phyloP scores from a whole-genome alignment of 768 basidiomycete species.

The Hygrocybe coccinea region DNA sequence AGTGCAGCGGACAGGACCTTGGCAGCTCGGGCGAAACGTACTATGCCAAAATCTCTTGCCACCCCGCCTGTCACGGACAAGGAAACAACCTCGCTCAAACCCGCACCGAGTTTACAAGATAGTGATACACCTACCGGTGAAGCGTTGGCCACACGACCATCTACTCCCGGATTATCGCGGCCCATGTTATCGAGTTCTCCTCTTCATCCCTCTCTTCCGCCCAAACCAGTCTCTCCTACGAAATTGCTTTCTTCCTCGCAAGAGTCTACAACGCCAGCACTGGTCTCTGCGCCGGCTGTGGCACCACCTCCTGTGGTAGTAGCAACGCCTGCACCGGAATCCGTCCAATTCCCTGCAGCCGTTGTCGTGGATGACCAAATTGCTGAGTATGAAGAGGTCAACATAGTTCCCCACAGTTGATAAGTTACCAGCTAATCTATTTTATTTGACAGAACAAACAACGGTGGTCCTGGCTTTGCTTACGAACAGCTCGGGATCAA shows the following conservation, averaged over 20 bases:
- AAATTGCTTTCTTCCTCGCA: conserved; percentile 12
- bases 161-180: conserved; percentile 29
- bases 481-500: conserved; percentile 69
- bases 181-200: conserved; percentile 36
- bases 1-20: conserved; percentile 16
- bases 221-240: conserved; percentile 49
- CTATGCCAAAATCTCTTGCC: conserved; percentile 25
- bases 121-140: conserved; percentile 10
- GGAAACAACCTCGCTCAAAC: conserved; percentile 10
- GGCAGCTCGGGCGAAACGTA: conserved; percentile 21
- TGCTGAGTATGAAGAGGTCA: conserved; percentile 58
- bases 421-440: background rate
- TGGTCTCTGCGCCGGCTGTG: background rate
- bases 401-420: conserved; percentile 9
- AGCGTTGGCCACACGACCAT: conserved; percentile 13
- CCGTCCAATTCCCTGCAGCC: background rate
- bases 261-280: background rate
- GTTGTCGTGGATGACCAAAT: conserved; percentile 45
- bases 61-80: conserved; percentile 17
- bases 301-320: background rate
- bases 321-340: conserved; percentile 11
- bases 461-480: conserved; percentile 74
- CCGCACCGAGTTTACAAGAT: conserved; percentile 13
- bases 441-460: conserved; percentile 56
- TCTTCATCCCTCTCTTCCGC: conserved; percentile 66